Percentiles rank a stretch among this genome's conserved stretches.
phyloP scores from a whole-genome alignment of 1,139 yeast species.

The Lodderomyces margitis region DNA sequence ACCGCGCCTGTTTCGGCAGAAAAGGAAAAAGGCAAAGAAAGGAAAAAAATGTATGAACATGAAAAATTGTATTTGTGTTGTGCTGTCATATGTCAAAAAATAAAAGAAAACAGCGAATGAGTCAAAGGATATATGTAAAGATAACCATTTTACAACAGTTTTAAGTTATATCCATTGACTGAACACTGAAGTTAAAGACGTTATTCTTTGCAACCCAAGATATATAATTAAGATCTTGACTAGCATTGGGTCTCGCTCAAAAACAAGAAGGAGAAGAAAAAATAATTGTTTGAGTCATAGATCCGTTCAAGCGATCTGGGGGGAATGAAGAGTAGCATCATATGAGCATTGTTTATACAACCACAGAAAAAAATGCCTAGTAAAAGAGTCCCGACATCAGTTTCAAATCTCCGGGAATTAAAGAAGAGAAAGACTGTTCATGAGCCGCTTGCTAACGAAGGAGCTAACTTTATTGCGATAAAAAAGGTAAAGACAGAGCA shows the following conservation, averaged over 20 bases:
- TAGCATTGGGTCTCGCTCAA: too few species aligned
- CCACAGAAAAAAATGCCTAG: not conserved
- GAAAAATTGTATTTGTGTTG: not conserved
- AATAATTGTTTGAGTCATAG: not conserved
- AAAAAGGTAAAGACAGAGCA: not conserved
- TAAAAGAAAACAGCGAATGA: too few species aligned
- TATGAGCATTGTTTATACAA: not conserved
- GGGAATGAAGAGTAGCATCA: not conserved
- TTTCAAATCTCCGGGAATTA: not conserved
- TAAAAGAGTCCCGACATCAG: not conserved
- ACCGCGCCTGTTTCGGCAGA: conserved; percentile 2
- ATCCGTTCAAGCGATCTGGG: not conserved
- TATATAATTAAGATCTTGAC: too few species aligned
- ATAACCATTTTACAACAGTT: too few species aligned
- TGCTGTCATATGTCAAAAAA: too few species aligned
- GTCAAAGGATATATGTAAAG: too few species aligned
- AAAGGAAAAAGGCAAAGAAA: not conserved
- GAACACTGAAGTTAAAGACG: too few species aligned
- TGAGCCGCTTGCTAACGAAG: not conserved
- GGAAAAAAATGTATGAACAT: not conserved
- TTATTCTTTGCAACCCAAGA: too few species aligned
- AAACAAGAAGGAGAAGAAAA: too few species aligned
- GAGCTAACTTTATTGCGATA: not conserved
- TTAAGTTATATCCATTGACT: too few species aligned
- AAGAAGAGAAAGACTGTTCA: not conserved